phyloP scores from a whole-genome alignment of 192 early-diverging fungal genomes.

The Entomortierella lignicola region DNA sequence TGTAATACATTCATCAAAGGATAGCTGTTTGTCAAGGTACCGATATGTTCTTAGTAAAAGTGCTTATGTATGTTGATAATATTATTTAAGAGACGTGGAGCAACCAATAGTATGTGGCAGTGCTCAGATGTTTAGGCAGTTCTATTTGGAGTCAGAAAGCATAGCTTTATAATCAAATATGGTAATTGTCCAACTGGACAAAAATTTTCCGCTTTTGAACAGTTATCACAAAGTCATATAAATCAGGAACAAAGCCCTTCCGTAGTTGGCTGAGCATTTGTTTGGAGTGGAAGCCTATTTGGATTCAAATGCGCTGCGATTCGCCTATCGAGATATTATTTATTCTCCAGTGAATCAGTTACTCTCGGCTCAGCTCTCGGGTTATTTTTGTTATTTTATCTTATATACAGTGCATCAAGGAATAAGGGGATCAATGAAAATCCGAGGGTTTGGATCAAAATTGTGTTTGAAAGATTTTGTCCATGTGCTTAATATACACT shows the following conservation, averaged over 20 bases:
- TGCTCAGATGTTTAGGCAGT: too few species aligned
- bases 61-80: too few species aligned
- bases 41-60: too few species aligned
- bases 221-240: not conserved
- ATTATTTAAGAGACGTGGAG: too few species aligned
- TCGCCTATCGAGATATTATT: not conserved
- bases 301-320: too few species aligned
- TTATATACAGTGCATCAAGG: not conserved
- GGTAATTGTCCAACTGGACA: slow-evolving; percentile 8
- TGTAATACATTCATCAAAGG: too few species aligned
- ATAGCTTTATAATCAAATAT: not conserved
- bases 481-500: not conserved
- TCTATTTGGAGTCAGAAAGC: too few species aligned
- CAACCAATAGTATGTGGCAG: too few species aligned
- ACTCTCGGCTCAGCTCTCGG: not conserved
- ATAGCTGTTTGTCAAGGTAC: too few species aligned
- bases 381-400: slow-evolving; percentile 1
- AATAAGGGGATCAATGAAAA: slow-evolving; percentile 11
- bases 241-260: too few species aligned
- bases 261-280: not conserved
- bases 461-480: not conserved
- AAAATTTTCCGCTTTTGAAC: slow-evolving; percentile 5
- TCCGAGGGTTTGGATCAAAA: slow-evolving; percentile 7
- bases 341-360: not conserved
- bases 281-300: too few species aligned